Conservation (phyloP, 768 basidiomycete genomes). For the Mycena olivaceomarginata region DNA sequence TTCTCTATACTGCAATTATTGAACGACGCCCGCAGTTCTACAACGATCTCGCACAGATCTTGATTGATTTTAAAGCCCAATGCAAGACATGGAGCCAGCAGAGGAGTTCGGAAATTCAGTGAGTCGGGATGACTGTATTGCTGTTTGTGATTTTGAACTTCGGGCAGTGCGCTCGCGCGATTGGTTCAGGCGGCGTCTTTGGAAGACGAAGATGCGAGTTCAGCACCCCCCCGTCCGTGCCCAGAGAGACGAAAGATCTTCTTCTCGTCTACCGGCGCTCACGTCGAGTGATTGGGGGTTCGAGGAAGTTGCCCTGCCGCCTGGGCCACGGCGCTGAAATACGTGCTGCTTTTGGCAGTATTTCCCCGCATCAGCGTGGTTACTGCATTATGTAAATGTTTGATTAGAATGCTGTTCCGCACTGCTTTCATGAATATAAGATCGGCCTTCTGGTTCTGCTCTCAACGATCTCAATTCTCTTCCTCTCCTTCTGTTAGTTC, state of each 20-base stretch:
- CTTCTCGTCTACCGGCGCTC: conserved; percentile 66
- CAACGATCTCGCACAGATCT: conserved; percentile 85
- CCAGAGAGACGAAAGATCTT: conserved; percentile 46
- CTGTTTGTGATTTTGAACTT: conserved; percentile 28
- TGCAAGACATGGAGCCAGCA: conserved; percentile 85
- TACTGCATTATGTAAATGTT: background rate
- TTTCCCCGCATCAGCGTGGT: background rate
- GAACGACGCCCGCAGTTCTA: conserved; percentile 82
- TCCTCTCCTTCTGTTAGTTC: conserved; percentile 50
- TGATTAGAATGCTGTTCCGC: conserved; percentile 8
- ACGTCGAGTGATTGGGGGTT: conserved; percentile 73
- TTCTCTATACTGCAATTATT: background rate
- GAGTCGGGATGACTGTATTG: conserved; percentile 50
- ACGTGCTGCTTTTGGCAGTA: no score
- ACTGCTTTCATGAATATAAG: conserved; percentile 19
- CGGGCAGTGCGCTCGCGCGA: conserved; percentile 64
- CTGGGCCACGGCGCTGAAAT: conserved; percentile 51
- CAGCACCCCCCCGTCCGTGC: conserved; percentile 38
- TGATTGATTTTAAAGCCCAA: conserved; percentile 83
- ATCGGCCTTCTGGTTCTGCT: conserved; percentile 37
- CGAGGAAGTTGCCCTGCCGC: conserved; percentile 69
- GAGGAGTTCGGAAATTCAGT: conserved; percentile 87
- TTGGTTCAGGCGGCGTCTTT: conserved; percentile 62
- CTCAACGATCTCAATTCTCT: conserved; percentile 33
- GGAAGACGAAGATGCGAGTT: conserved; percentile 44